phyloP scores from a whole-genome alignment of 306 rosid genomes.

The Glycine latifolia region DNA sequence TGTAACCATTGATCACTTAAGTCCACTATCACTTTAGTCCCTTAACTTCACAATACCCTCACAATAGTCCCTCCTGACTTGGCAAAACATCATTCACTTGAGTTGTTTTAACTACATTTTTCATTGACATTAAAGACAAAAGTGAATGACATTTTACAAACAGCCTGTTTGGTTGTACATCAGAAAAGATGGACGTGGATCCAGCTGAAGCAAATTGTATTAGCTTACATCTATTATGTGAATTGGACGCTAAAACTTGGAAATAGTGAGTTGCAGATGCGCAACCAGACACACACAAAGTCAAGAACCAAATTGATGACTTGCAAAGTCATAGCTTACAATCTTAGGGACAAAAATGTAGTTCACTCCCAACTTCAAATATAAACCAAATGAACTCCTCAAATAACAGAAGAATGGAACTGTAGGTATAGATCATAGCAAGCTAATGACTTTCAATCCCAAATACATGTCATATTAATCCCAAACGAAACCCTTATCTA shows the following conservation, averaged over 20 bases:
- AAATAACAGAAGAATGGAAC: not conserved
- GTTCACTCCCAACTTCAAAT: not conserved
- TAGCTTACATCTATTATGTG: too few species aligned
- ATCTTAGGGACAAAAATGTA: not conserved
- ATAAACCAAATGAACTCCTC: conserved; percentile 13
- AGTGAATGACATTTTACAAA: not conserved
- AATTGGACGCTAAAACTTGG: too few species aligned
- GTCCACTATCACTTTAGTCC: not conserved
- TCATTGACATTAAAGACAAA: not conserved
- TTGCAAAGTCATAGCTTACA: not conserved
- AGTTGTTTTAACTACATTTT: not conserved
- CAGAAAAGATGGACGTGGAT: too few species aligned
- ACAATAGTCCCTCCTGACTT: not conserved
- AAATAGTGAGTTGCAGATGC: too few species aligned
- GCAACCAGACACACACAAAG: too few species aligned
- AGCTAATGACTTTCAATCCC: not conserved
- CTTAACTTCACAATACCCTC: not conserved
- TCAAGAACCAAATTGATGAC: not conserved
- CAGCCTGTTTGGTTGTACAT: too few species aligned
- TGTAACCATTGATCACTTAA: not conserved
- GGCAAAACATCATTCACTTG: not conserved
- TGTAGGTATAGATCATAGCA: conserved; percentile 25
- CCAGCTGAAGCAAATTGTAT: too few species aligned
- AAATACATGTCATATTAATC: not conserved
- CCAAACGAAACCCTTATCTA: conserved; percentile 7